phyloP scores from a whole-genome alignment of 306 rosid genomes.

The Macrotyloma uniflorum region DNA sequence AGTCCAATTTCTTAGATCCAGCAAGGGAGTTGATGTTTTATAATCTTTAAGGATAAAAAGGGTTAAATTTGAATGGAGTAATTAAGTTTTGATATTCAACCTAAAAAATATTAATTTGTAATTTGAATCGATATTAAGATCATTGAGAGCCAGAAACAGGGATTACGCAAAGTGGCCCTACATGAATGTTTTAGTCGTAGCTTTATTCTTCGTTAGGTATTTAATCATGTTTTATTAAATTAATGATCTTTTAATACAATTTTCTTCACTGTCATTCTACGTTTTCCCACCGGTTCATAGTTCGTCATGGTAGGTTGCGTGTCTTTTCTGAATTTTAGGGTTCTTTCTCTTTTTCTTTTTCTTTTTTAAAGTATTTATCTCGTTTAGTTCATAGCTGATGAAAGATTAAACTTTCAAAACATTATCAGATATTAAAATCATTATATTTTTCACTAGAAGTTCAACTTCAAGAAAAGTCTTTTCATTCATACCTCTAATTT shows the following conservation, averaged over 20 bases:
- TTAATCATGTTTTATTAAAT: constrained; percentile 4
- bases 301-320: background rate
- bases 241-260: background rate
- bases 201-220: background rate
- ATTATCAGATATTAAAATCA: background rate
- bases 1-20: too few species aligned
- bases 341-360: background rate
- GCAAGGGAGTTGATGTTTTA: too few species aligned
- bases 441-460: background rate
- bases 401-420: background rate
- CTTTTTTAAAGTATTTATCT: background rate
- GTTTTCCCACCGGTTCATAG: background rate
- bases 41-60: too few species aligned
- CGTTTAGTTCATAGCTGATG: background rate
- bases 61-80: too few species aligned
- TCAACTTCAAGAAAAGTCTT: background rate
- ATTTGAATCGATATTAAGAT: background rate
- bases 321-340: background rate
- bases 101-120: too few species aligned
- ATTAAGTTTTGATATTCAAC: too few species aligned
- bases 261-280: background rate
- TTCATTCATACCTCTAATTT: background rate
- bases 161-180: background rate
- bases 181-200: background rate
- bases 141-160: background rate